Evolutionary conservation across 805 yeast genomes (phyloP).

Genomic region (Spathaspora gorwiae): DNA sequence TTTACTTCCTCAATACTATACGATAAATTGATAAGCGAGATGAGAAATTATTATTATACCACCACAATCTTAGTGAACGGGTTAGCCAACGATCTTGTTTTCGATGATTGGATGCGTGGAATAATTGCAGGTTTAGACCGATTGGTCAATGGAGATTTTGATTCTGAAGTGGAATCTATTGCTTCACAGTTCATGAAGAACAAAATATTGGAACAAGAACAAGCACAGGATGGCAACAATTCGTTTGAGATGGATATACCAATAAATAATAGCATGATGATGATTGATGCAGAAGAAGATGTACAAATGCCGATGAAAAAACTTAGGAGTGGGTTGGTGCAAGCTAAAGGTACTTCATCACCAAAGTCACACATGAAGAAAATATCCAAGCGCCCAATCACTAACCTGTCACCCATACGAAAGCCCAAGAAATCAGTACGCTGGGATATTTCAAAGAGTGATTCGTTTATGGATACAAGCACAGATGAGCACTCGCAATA

Average conservation of each 20-base stretch:
- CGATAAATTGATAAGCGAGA: slow-evolving; percentile 41
- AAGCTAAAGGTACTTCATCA: slow-evolving; percentile 13
- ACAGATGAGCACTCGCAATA: slow-evolving; percentile 1
- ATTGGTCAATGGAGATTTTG: slow-evolving; percentile 32
- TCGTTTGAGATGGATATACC: neutral
- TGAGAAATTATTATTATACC: slow-evolving; percentile 9
- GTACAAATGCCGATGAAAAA: neutral
- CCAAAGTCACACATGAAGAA: slow-evolving; percentile 12
- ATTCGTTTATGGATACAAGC: slow-evolving; percentile 6
- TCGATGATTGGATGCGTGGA: neutral
- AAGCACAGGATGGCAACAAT: neutral
- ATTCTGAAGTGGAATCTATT: slow-evolving; percentile 25
- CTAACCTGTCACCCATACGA: slow-evolving; percentile 8
- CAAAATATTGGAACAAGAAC: slow-evolving; percentile 13
- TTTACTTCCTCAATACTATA: slow-evolving; percentile 52
- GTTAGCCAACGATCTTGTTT: neutral
- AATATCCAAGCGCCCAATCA: slow-evolving; percentile 7
- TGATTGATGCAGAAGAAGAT: slow-evolving; percentile 2
- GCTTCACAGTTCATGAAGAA: slow-evolving; percentile 25
- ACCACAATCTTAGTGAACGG: slow-evolving; percentile 3
- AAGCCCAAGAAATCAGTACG: slow-evolving; percentile 1
- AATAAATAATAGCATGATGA: neutral
- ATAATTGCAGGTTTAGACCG: slow-evolving; percentile 12
- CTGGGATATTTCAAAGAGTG: slow-evolving; percentile 1
- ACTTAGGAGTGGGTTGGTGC: neutral